Evolutionary conservation across 345 rosid genomes (phyloP).

Genomic region (Sapria himalayana): DNA sequence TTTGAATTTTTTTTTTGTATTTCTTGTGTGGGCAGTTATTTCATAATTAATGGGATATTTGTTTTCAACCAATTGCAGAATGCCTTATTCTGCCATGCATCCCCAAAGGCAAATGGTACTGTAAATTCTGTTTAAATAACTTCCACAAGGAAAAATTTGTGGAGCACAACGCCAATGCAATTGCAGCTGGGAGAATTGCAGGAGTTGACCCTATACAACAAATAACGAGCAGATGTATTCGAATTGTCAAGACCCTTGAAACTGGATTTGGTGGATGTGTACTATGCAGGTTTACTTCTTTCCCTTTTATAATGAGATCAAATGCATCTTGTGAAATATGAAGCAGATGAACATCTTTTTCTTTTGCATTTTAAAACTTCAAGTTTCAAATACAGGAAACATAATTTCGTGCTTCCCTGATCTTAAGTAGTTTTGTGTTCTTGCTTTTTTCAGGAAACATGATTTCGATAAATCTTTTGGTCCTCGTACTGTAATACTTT

Average conservation of each 20-base stretch:
- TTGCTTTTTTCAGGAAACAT: slow-evolving; percentile 34
- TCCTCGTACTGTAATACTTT: slow-evolving; percentile 65
- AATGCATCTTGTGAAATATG: too few species aligned
- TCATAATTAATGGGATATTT: neutral
- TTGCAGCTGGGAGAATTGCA: slow-evolving; percentile 75
- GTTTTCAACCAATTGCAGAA: slow-evolving; percentile 21
- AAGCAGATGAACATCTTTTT: too few species aligned
- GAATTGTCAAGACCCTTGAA: slow-evolving; percentile 45
- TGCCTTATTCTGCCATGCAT: slow-evolving; percentile 39
- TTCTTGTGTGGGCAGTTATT: too few species aligned
- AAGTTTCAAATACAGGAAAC: too few species aligned
- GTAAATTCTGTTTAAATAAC: slow-evolving; percentile 45
- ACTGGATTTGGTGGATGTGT: slow-evolving; percentile 68
- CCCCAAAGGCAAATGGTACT: slow-evolving; percentile 65
- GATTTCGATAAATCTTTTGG: slow-evolving; percentile 53
- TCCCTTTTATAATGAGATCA: neutral
- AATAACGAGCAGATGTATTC: slow-evolving; percentile 69
- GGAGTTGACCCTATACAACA: slow-evolving; percentile 84
- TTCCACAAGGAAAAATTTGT: slow-evolving; percentile 48
- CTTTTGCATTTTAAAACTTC: too few species aligned
- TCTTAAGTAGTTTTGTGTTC: slow-evolving; percentile 4
- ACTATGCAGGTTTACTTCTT: slow-evolving; percentile 54
- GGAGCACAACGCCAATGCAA: slow-evolving; percentile 51
- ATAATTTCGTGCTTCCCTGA: neutral
- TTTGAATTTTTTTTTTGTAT: too few species aligned